Conservation (phyloP, 164 flowering plant species). For the Kingdonia uniflora region DNA sequence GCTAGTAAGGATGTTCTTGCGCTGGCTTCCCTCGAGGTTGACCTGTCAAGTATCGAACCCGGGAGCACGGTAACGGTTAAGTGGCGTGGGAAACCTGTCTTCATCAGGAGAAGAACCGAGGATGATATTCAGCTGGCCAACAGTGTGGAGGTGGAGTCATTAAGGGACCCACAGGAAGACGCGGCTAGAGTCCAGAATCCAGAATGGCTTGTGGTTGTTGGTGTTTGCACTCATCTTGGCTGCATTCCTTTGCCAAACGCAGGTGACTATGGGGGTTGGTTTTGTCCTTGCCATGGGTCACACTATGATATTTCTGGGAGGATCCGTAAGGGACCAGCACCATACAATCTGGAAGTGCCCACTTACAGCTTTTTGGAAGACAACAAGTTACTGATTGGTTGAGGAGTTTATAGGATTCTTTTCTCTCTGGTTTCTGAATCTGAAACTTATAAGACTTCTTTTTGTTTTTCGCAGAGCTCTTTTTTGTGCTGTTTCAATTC, state of each 20-base stretch:
- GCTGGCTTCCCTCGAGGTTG: conserved; percentile 33
- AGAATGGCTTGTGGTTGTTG: conserved; percentile 30
- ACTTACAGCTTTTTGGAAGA: conserved; percentile 25
- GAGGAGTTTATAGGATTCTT: conserved; percentile 6
- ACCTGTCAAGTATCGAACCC: conserved; percentile 29
- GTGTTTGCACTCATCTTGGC: conserved; percentile 35
- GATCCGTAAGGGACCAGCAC: conserved; percentile 33
- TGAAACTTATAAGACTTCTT: conserved; percentile 1
- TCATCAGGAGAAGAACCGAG: conserved; percentile 27
- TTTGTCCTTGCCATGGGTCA: conserved; percentile 38
- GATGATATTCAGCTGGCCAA: conserved; percentile 28
- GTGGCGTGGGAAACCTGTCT: conserved; percentile 40
- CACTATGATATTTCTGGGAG: conserved; percentile 37
- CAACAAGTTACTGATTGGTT: conserved; percentile 28
- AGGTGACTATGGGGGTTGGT: conserved; percentile 37
- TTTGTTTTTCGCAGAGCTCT: not conserved
- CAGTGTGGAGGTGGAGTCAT: conserved; percentile 19
- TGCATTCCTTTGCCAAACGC: conserved; percentile 38
- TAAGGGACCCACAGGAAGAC: conserved; percentile 26
- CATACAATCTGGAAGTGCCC: conserved; percentile 31
- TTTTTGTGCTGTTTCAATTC: not conserved
- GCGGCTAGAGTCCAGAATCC: conserved; percentile 27
- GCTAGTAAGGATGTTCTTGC: conserved; percentile 36
- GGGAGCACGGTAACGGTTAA: conserved; percentile 20
- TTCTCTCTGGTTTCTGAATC: conserved; percentile 4